Base-by-base conservation (phyloP, 1,284 basidiomycete genomes). In the Coniophora puteana region DNA sequence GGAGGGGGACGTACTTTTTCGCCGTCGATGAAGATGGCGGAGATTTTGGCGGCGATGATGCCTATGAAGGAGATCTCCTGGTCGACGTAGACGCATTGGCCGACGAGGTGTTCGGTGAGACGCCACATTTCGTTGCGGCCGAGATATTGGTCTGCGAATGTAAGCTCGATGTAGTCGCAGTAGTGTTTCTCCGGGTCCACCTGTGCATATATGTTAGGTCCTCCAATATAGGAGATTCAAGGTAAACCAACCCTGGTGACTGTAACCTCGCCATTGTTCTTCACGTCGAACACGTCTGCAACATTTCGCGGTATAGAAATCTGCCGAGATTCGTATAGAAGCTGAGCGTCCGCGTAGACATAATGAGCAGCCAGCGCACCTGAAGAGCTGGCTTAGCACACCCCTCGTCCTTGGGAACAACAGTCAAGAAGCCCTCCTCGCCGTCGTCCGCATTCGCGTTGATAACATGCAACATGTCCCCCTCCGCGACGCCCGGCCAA, bases 101-200 rank as follows among this genome's bases (percentile, higher is more conserved):
- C 82, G 2, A 83, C 80, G 27, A 95, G 71, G 38, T 82, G 74
- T 58, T 86, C 81, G 21, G 80, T 80, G 11, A 94, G 71, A 31
- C 89, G 74, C 87, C 92, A 95, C 90, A 94, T 93, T 52, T 95
- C 93, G 41, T 89, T 90, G 39, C 93, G 79, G 18, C 91, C 92
- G 8, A 95, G 72, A 55, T 94, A 94, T 57, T 93, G 91, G 55
- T 95, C 93, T 51, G 89, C 85, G 58, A 96, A 96, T 35, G 82
- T 80, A 40, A 96, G 76, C 55, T 96, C 93, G 38, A 95, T 74
- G 57, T 86, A 89, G 49, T 93, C 87, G 2, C 89, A 89, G 28
- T 72, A 74, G 49, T 78, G 80, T 26, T 69, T 65, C 5, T 71
- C 65, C 46, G 76, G 78, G 49, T 88, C 76, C 21, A 91, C 80